These are phyloP conservation scores for Sambucus nigra DNA, from an alignment of 129 eudicot species.

Conservation along the genomic window DNA sequence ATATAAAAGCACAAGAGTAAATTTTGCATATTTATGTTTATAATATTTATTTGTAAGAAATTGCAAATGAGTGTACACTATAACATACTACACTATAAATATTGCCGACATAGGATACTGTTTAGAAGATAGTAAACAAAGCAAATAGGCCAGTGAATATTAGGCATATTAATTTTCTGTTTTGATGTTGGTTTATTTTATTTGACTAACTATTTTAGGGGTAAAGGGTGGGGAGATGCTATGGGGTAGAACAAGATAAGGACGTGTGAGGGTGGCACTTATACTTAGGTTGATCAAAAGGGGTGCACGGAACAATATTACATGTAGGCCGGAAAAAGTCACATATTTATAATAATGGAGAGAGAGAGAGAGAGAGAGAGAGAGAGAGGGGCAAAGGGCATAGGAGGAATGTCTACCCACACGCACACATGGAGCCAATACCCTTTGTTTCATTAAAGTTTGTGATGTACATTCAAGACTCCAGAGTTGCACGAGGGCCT, in stretches of 20 bases:
- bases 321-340: slow-evolving; percentile 19
- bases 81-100: too few relatives aligned
- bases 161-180: too few relatives aligned
- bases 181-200: too few relatives aligned
- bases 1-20: too few relatives aligned
- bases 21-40: too few relatives aligned
- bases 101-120: slow-evolving; percentile 15
- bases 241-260: slow-evolving; percentile 18
- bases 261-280: slow-evolving; percentile 16
- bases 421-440: slow-evolving; percentile 38
- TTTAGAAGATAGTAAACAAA: background rate
- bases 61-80: too few relatives aligned
- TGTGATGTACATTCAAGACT: slow-evolving; percentile 45
- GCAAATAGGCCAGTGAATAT: too few relatives aligned
- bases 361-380: slow-evolving; percentile 8
- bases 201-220: background rate
- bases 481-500: slow-evolving; percentile 90
- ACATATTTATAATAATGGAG: slow-evolving; percentile 5
- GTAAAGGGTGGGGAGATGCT: slow-evolving; percentile 9
- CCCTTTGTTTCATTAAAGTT: slow-evolving; percentile 27
- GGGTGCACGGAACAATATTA: slow-evolving; percentile 25
- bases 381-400: slow-evolving; percentile 11
- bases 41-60: too few relatives aligned
- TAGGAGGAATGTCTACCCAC: slow-evolving; percentile 46
- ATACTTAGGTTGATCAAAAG: slow-evolving; percentile 12